Evolutionary conservation across 139 green algal species (phyloP).

Genomic region (Ettlia oleoabundans): DNA sequence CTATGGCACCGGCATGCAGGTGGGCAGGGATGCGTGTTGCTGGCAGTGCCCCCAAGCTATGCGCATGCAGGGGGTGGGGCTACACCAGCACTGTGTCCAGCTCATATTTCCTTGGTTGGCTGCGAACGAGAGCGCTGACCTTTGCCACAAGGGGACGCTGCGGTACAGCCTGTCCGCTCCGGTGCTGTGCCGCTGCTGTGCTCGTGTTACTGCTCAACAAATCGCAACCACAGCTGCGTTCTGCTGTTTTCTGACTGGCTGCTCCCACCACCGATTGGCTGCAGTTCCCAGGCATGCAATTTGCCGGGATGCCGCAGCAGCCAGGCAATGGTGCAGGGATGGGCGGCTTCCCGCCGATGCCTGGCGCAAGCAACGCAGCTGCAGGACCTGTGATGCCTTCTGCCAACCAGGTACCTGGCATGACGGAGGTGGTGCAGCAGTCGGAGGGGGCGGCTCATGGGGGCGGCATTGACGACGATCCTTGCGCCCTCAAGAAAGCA

Average conservation of each 20-base stretch:
- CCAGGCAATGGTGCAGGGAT: neutral
- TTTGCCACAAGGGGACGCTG: too few relatives aligned
- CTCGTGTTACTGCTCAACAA: neutral
- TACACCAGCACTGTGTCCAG: neutral
- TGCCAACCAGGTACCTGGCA: neutral
- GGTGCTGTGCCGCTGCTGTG: too few relatives aligned
- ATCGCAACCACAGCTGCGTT: neutral
- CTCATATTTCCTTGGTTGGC: too few relatives aligned
- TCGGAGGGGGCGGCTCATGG: neutral
- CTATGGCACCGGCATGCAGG: neutral
- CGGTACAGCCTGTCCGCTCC: too few relatives aligned
- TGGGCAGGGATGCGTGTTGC: neutral
- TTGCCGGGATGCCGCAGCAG: constrained; percentile 5
- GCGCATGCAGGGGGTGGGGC: too few relatives aligned
- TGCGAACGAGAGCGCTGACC: too few relatives aligned
- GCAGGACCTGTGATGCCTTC: neutral
- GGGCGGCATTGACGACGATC: constrained; percentile 5
- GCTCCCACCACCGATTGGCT: neutral
- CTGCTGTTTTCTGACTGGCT: neutral
- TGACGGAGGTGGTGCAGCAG: constrained; percentile 20
- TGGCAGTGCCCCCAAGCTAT: neutral
- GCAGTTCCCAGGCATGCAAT: constrained; percentile 25
- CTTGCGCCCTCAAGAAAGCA: constrained; percentile 26
- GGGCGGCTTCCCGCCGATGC: neutral
- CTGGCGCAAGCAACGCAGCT: neutral